These are phyloP conservation scores for Tetrapisispora fleetii DNA, from an alignment of 805 yeast genomes.

Conservation along the genomic window DNA sequence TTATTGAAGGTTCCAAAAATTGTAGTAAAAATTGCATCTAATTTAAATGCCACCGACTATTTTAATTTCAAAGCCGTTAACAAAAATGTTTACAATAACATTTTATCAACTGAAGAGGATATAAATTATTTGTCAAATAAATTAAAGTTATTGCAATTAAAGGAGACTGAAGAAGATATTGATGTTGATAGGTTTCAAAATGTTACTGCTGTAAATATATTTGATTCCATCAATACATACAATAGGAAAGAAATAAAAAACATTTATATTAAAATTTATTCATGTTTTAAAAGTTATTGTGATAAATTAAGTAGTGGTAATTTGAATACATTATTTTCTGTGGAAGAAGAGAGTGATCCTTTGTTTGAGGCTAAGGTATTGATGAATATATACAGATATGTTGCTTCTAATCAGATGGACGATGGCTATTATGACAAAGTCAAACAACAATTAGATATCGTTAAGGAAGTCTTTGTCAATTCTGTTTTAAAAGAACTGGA, in stretches of 20 bases:
- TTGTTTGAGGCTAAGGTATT: constrained; percentile 19
- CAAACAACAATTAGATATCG: constrained; percentile 14
- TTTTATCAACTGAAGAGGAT: constrained; percentile 12
- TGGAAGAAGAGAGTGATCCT: constrained; percentile 19
- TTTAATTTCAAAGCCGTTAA: constrained; percentile 17
- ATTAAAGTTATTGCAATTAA: constrained; percentile 15
- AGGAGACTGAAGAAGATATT: not conserved
- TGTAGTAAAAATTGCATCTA: constrained; percentile 16
- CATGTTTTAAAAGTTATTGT: constrained; percentile 14
- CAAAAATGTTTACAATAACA: constrained; percentile 13
- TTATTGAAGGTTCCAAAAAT: constrained; percentile 18
- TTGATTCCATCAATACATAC: constrained; percentile 13
- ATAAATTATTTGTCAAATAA: constrained; percentile 12
- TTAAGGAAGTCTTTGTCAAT: constrained; percentile 54
- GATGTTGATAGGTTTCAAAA: not conserved
- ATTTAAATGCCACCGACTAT: constrained; percentile 19
- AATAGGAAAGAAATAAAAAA: constrained; percentile 8
- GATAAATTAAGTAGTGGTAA: constrained; percentile 17
- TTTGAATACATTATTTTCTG: constrained; percentile 19
- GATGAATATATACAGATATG: constrained; percentile 13
- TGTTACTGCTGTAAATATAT: constrained; percentile 8
- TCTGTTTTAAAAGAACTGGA: constrained; percentile 65
- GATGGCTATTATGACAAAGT: constrained; percentile 10
- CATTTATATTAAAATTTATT: constrained; percentile 11
- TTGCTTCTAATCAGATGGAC: constrained; percentile 16